Base-by-base conservation (phyloP, 1,284 basidiomycete genomes). In the Pseudozyma flocculosa region DNA sequence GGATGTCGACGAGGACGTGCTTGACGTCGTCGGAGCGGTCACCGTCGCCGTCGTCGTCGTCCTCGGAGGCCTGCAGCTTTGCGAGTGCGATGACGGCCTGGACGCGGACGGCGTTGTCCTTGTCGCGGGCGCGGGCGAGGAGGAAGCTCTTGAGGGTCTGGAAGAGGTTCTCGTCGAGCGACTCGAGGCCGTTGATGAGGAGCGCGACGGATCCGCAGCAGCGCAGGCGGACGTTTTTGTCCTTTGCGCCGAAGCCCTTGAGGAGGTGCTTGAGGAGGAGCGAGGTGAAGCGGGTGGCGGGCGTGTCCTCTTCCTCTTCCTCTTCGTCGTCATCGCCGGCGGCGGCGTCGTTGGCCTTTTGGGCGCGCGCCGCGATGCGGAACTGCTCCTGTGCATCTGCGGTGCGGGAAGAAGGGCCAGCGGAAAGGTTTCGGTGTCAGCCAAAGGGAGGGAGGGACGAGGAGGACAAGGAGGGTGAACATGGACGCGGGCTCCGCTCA, bases 1-100 rank as follows among this genome's bases (percentile, higher is more conserved):
- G 79, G 2, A 87, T 81, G 22, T 92, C 87, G 4, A 91, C 79
- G 3, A 96, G 81, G 2, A 88, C 82, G 23, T 62, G 85, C 40
- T 83, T 83, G 54, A 89, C 85, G 22, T 83, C 82, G 32, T 81
- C 79, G 1, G 84, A 82, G 51, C 88, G 86, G 72, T 93, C 89
- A 46, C 78, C 73, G 2, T 67, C 36, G 26, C 48, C 56, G 21
- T 44, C 45, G 3, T 48, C 53, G 18, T 73, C 68, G 4, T 65
- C 71, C 19, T 75, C 75, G 15, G 85, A 86, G 8, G 85, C 85
- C 50, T 87, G 85, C 9, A 97, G 83, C 70, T 91, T 92, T 2
- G 89, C 86, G 3, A 98, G 83, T 0, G 89, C 91, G 14, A 90
- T 83, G 10, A 88, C 86, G 1, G 92, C 90, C 72, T 94, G 90